phyloP scores from a whole-genome alignment of 2,329 filamentous ascomycete species.

The Amylocarpus encephaloides region DNA sequence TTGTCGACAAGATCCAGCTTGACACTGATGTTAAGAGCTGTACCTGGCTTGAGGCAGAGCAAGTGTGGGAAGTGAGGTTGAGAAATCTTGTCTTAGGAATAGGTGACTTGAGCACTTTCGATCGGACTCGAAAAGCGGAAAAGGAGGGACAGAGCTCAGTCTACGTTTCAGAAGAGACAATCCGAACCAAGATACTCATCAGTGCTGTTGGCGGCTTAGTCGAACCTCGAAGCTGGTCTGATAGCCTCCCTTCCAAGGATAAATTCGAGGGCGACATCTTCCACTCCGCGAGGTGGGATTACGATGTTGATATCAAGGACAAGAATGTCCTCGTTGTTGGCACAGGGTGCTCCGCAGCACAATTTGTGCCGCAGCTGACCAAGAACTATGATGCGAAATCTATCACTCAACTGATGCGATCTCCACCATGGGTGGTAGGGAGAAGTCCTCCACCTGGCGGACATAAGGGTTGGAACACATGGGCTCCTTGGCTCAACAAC shows the following conservation, averaged over 20 bases:
- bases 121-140: constrained; percentile 38
- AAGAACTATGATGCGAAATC: constrained; percentile 41
- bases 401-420: constrained; percentile 53
- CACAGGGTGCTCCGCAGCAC: constrained; percentile 51
- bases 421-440: constrained; percentile 50
- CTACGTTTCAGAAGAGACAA: constrained; percentile 43
- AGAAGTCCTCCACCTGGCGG: constrained; percentile 32
- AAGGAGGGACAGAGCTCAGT: constrained; percentile 41
- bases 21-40: constrained; percentile 50
- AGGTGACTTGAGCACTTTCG: constrained; percentile 45
- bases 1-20: constrained; percentile 52
- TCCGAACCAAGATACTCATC: constrained; percentile 48
- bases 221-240: constrained; percentile 45
- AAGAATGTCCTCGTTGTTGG: constrained; percentile 53
- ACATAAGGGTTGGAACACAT: constrained; percentile 40
- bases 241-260: constrained; percentile 45
- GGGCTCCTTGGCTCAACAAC: constrained; percentile 39
- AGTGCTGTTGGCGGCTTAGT: constrained; percentile 50
- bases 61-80: constrained; percentile 49
- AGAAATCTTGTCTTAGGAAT: constrained; percentile 44
- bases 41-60: constrained; percentile 45
- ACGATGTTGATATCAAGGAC: constrained; percentile 43
- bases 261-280: constrained; percentile 49
- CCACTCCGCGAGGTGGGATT: constrained; percentile 51
- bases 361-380: constrained; percentile 47